Conservation (phyloP, 1,284 basidiomycete species). For the Flammula alnicola region DNA sequence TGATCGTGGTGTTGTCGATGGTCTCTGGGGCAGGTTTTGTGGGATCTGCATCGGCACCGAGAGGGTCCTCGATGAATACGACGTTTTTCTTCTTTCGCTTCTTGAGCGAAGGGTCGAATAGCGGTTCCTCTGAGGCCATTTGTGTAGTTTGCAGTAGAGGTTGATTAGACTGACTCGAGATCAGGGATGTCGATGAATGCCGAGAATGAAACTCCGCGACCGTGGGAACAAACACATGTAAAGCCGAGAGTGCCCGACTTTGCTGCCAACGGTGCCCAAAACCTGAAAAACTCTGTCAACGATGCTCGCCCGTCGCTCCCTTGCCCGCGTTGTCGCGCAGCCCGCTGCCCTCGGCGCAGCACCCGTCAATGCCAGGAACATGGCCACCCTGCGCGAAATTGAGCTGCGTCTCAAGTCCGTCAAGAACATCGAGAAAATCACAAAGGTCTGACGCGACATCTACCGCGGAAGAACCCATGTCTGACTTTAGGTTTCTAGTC, state of each 20-base stretch:
- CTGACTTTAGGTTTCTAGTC: conserved; percentile 58
- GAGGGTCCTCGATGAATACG: conserved; percentile 81
- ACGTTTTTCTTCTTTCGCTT: conserved; percentile 88
- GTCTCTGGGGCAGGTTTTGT: conserved; percentile 73
- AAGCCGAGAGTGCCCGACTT: conserved; percentile 49
- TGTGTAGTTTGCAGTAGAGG: not conserved
- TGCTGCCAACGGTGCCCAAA: conserved; percentile 25
- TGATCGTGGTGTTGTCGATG: conserved; percentile 68
- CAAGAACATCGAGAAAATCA: conserved; percentile 98
- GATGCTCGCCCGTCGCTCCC: conserved; percentile 72
- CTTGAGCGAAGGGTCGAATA: conserved; percentile 84
- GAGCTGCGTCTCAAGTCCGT: conserved; percentile 98
- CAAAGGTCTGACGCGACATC: conserved; percentile 69
- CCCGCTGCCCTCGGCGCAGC: conserved; percentile 63
- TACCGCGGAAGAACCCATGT: not conserved
- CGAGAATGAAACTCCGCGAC: conserved; percentile 25
- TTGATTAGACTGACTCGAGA: conserved; percentile 10
- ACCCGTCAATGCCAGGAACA: conserved; percentile 77
- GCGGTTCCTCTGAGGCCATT: conserved; percentile 71
- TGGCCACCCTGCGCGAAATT: conserved; percentile 97
- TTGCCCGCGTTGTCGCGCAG: conserved; percentile 66
- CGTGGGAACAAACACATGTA: conserved; percentile 25
- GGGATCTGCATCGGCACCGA: conserved; percentile 82
- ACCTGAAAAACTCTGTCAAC: conserved; percentile 30
- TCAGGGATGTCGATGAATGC: conserved; percentile 8